These are phyloP conservation scores for Diaporthe sp. DNA, from an alignment of 2,329 filamentous ascomycete species.

Conservation along the genomic window DNA sequence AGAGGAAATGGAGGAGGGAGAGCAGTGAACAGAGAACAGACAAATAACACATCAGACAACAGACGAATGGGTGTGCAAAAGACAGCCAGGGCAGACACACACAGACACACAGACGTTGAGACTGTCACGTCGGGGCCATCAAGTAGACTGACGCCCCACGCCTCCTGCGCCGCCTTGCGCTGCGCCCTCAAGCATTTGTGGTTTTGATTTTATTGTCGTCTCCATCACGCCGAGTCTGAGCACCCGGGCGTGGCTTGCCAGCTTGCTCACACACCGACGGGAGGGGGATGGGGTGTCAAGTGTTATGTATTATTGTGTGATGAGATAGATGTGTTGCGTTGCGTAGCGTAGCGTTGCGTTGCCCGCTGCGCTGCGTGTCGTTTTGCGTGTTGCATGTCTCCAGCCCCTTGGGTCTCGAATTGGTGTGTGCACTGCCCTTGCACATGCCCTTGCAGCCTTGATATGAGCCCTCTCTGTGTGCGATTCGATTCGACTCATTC, in stretches of 20 bases:
- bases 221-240: constrained; percentile 2
- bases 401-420: constrained; percentile 16
- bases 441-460: neutral
- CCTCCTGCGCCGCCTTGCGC: constrained; percentile 21
- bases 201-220: constrained; percentile 25
- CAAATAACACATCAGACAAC: neutral
- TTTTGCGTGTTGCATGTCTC: neutral
- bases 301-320: neutral
- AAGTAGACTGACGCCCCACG: constrained; percentile 18
- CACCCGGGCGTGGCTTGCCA: constrained; percentile 34
- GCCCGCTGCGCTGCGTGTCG: neutral
- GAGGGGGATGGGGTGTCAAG: constrained; percentile 7
- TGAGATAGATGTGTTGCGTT: neutral
- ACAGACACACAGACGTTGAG: constrained; percentile 18
- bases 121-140: constrained; percentile 17
- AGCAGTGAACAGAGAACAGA: neutral
- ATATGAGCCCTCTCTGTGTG: neutral
- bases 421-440: constrained; percentile 10
- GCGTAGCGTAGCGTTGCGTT: neutral
- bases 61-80: too few relatives aligned
- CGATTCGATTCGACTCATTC: constrained; percentile 13
- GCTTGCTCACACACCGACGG: constrained; percentile 28
- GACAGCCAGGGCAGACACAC: too few relatives aligned
- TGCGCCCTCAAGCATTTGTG: constrained; percentile 7
- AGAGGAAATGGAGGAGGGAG: neutral